Conservation (phyloP, 2,329 filamentous ascomycete genomes). For the Pyrenochaeta sp. region DNA sequence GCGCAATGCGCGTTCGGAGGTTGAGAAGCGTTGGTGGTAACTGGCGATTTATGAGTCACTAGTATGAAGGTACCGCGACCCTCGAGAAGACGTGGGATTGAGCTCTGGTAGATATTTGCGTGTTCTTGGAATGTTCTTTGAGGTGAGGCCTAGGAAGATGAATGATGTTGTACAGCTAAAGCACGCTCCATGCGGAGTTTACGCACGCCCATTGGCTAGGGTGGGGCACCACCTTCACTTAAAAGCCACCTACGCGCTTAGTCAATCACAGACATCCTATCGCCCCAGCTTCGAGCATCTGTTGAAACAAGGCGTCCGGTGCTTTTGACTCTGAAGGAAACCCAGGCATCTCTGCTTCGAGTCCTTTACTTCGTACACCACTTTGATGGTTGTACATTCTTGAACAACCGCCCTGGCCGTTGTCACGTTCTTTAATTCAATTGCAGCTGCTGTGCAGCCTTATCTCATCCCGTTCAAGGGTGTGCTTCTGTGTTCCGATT, state of each 20-base stretch:
- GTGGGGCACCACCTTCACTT: constrained; percentile 10
- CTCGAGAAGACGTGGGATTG: too few relatives aligned
- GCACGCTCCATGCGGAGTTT: constrained; percentile 19
- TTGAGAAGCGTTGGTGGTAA: too few relatives aligned
- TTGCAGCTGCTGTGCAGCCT: neutral
- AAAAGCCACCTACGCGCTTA: constrained; percentile 28
- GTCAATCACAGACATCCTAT: constrained; percentile 9
- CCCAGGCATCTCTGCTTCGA: too few relatives aligned
- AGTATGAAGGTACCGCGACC: too few relatives aligned
- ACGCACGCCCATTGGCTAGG: constrained; percentile 21
- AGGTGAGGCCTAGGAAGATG: neutral
- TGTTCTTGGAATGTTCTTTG: too few relatives aligned
- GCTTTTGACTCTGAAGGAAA: too few relatives aligned
- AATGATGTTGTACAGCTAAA: constrained; percentile 6
- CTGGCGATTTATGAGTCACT: too few relatives aligned
- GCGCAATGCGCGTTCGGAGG: neutral
- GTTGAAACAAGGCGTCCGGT: neutral
- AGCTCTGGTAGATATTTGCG: too few relatives aligned
- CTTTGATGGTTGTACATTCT: too few relatives aligned
- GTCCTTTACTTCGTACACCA: too few relatives aligned
- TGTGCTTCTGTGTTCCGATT: neutral
- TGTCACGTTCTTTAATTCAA: too few relatives aligned
- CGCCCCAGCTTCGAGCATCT: constrained; percentile 1
- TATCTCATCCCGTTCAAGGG: neutral
- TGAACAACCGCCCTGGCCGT: too few relatives aligned